These are phyloP conservation scores for Penicillium sp. DNA, from an alignment of 2,329 filamentous ascomycete species.

Conservation along the genomic window DNA sequence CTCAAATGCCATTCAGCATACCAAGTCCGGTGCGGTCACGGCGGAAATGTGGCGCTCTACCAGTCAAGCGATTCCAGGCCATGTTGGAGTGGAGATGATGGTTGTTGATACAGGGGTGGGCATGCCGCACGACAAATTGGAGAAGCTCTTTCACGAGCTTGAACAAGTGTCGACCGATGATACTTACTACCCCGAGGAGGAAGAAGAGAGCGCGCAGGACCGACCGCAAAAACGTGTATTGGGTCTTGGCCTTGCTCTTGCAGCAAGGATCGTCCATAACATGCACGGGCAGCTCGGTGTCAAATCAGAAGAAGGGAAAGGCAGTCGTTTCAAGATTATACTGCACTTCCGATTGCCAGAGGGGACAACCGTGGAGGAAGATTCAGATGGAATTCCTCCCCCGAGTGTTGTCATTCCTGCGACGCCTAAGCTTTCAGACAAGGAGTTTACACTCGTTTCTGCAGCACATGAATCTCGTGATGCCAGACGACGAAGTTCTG, in stretches of 20 bases:
- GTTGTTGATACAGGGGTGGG: constrained; percentile 74
- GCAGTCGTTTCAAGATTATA: constrained; percentile 78
- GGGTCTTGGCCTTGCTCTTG: constrained; percentile 81
- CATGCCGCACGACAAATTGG: constrained; percentile 58
- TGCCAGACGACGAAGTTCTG: constrained; percentile 22
- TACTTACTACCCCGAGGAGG: constrained; percentile 36
- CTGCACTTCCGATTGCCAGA: constrained; percentile 69
- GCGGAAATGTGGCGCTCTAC: constrained; percentile 65
- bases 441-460: constrained; percentile 43
- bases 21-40: constrained; percentile 63
- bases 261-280: constrained; percentile 82
- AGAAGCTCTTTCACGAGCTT: constrained; percentile 61
- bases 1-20: constrained; percentile 82
- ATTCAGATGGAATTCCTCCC: neutral
- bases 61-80: constrained; percentile 49
- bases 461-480: constrained; percentile 20
- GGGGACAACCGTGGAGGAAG: constrained; percentile 1
- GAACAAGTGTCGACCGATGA: constrained; percentile 65
- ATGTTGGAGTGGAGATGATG: constrained; percentile 69
- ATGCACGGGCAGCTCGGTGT: constrained; percentile 86
- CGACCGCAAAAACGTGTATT: constrained; percentile 52
- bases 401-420: neutral
- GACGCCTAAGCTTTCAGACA: constrained; percentile 27
- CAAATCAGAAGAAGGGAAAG: constrained; percentile 78
- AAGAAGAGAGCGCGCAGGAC: constrained; percentile 23